phyloP scores from a whole-genome alignment of 495 filamentous ascomycete species.

The Annulohypoxylon stygium region DNA sequence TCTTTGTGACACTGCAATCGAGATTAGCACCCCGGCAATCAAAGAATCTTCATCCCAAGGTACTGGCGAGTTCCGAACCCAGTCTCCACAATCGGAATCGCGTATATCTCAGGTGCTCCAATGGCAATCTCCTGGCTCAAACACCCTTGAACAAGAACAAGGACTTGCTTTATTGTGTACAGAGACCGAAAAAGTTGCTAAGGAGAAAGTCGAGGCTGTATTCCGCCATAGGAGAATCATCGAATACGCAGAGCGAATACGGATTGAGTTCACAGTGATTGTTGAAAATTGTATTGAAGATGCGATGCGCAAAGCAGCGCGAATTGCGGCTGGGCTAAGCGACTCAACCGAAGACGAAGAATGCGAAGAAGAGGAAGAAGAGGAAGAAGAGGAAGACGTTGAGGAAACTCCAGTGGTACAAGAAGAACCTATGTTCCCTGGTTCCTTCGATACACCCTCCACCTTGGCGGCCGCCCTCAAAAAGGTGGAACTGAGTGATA shows the following conservation, averaged over 20 bases:
- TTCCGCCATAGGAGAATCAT: constrained; percentile 91
- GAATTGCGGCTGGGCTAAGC: constrained; percentile 86
- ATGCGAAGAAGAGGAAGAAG: constrained; percentile 55
- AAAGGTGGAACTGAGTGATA: constrained; percentile 58
- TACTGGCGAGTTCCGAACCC: constrained; percentile 81
- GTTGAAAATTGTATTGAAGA: constrained; percentile 96
- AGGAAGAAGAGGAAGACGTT: constrained; percentile 51
- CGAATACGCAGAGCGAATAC: constrained; percentile 95
- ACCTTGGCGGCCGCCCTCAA: constrained; percentile 69
- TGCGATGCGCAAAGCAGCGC: constrained; percentile 89
- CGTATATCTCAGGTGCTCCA: constrained; percentile 92
- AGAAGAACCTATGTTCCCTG: constrained; percentile 64
- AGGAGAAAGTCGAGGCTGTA: constrained; percentile 91
- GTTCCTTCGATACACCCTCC: constrained; percentile 70
- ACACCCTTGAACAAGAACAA: constrained; percentile 93
- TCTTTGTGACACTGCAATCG: constrained; percentile 93
- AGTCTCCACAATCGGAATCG: constrained; percentile 95
- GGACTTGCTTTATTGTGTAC: constrained; percentile 87
- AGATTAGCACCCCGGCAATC: constrained; percentile 92
- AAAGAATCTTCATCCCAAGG: constrained; percentile 80
- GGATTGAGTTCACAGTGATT: constrained; percentile 88
- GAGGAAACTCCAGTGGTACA: constrained; percentile 51
- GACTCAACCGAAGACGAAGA: constrained; percentile 75
- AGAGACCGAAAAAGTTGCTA: constrained; percentile 86
- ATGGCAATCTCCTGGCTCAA: constrained; percentile 93